Conservation (phyloP, 495 filamentous ascomycete species). For the Podospora fimiseda region DNA sequence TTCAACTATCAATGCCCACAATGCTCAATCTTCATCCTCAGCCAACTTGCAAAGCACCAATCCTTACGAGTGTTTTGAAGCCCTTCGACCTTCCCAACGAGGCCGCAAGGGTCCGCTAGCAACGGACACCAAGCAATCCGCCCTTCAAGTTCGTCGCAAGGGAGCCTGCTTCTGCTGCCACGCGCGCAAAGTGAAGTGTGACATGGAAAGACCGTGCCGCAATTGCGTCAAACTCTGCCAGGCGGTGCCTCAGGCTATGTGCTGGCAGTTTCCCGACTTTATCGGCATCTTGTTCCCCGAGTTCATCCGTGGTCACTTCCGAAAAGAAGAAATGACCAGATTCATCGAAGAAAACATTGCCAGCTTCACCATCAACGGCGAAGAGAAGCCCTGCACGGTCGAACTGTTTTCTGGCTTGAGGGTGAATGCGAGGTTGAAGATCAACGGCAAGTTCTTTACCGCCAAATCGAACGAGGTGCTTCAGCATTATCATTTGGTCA, state of each 20-base stretch:
- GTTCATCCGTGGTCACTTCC: slow-evolving; percentile 43
- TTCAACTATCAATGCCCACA: slow-evolving; percentile 34
- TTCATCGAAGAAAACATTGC: slow-evolving; percentile 39
- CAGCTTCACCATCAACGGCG: slow-evolving; percentile 30
- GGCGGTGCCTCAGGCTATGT: slow-evolving; percentile 38
- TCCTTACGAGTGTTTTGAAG: slow-evolving; percentile 44
- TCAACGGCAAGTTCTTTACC: slow-evolving; percentile 43
- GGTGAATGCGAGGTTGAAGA: slow-evolving; percentile 31
- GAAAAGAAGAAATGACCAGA: slow-evolving; percentile 34
- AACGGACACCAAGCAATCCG: slow-evolving; percentile 39
- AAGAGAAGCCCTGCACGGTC: slow-evolving; percentile 32
- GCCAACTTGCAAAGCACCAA: slow-evolving; percentile 28
- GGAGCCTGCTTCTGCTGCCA: slow-evolving; percentile 48
- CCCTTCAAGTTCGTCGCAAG: slow-evolving; percentile 39
- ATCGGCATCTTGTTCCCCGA: slow-evolving; percentile 38
- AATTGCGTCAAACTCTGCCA: slow-evolving; percentile 40
- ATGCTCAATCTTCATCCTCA: slow-evolving; percentile 8
- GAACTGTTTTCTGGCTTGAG: slow-evolving; percentile 37
- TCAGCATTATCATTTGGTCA: slow-evolving; percentile 37
- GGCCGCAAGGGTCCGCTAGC: slow-evolving; percentile 44
- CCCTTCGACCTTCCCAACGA: slow-evolving; percentile 36
- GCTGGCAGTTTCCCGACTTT: slow-evolving; percentile 45
- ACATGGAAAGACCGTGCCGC: slow-evolving; percentile 40
- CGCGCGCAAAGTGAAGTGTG: slow-evolving; percentile 42
- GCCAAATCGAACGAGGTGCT: slow-evolving; percentile 40